Evolutionary conservation across 257 asterid species (phyloP).

Genomic region (Handroanthus guayacan): DNA sequence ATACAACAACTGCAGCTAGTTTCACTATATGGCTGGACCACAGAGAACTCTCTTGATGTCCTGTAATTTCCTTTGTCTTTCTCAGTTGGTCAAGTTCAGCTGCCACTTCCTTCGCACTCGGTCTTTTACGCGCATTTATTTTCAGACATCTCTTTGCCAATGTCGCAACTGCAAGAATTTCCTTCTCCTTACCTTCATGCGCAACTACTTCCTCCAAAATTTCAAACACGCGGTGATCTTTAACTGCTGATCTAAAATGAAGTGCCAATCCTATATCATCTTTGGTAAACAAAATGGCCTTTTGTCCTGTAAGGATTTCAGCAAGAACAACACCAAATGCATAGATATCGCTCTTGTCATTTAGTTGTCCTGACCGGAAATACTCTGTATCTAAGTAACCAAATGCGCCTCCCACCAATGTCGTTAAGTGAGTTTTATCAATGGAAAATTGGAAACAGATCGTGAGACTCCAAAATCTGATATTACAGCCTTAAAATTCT

Average conservation of each 20-base stretch:
- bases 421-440: conserved; percentile 43
- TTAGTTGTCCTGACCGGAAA: conserved; percentile 46
- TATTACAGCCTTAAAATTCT: conserved; percentile 45
- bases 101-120: conserved; percentile 50
- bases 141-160: conserved; percentile 37
- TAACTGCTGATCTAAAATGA: conserved; percentile 38
- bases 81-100: conserved; percentile 46
- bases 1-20: too few relatives aligned
- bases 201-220: conserved; percentile 32
- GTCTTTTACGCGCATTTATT: conserved; percentile 41
- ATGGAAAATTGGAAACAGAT: conserved; percentile 40
- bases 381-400: conserved; percentile 53
- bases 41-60: neutral
- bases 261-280: conserved; percentile 39
- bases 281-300: conserved; percentile 25
- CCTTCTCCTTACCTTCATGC: conserved; percentile 28
- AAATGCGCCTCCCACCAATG: conserved; percentile 49
- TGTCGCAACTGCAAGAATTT: conserved; percentile 38
- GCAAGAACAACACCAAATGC: conserved; percentile 53
- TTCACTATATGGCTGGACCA: neutral
- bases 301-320: conserved; percentile 45
- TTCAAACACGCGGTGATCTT: conserved; percentile 33
- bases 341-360: conserved; percentile 53
- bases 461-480: conserved; percentile 49
- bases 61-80: conserved; percentile 14